A percentile compares a stretch with the other conserved stretches of the same genome.
Conservation (phyloP, 2,329 filamentous ascomycete species). For the Fusarium humuli region DNA sequence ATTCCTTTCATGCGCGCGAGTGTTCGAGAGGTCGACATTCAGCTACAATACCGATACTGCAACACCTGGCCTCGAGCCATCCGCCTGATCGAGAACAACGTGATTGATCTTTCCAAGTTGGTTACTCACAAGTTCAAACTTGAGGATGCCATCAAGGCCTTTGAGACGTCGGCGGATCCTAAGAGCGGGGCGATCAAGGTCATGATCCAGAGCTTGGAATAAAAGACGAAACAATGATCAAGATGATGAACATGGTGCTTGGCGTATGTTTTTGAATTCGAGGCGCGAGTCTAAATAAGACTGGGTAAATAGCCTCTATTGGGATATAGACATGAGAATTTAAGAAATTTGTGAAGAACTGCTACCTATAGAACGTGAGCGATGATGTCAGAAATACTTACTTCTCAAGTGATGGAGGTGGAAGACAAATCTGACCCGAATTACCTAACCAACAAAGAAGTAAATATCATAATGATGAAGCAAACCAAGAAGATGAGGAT, state of each 20-base stretch:
- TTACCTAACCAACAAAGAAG: not conserved
- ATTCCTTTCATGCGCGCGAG: conserved; percentile 95
- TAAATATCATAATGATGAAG: not conserved
- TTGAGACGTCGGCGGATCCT: conserved; percentile 87
- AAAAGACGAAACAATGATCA: conserved; percentile 33
- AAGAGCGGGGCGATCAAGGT: conserved; percentile 98
- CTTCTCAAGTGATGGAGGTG: not conserved
- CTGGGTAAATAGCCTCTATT: conserved; percentile 24
- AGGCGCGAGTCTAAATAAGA: conserved; percentile 35
- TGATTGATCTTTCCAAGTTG: conserved; percentile 82
- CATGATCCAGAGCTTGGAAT: conserved; percentile 82
- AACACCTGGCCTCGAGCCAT: conserved; percentile 98
- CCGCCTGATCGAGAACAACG: conserved; percentile 83
- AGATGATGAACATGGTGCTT: conserved; percentile 38
- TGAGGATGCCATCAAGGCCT: conserved; percentile 89
- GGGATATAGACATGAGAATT: conserved; percentile 41
- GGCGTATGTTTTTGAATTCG: conserved; percentile 43
- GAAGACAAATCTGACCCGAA: not conserved
- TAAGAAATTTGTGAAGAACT: conserved; percentile 8
- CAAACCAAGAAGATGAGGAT: not conserved
- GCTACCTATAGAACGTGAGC: not conserved
- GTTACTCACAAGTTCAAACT: conserved; percentile 89
- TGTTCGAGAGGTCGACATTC: conserved; percentile 91
- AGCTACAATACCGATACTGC: conserved; percentile 96
- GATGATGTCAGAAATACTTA: not conserved